These are phyloP conservation scores for Niebla homalea DNA, from an alignment of 495 filamentous ascomycete genomes.

Conservation along the genomic window DNA sequence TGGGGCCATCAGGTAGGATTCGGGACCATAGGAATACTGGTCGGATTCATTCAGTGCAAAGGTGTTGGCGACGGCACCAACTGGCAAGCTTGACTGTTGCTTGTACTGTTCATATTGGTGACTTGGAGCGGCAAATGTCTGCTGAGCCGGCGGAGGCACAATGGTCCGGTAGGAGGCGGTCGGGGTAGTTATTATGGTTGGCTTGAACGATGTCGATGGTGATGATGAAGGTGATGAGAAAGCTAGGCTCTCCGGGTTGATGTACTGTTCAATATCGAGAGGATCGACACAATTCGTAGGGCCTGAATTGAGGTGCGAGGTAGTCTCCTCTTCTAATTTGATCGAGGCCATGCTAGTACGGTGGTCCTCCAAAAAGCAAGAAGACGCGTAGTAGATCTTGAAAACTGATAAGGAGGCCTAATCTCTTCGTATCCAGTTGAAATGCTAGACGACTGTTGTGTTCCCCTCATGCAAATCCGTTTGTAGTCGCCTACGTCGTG, in stretches of 20 bases:
- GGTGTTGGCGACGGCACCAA: slow-evolving; percentile 59
- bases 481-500: too few species aligned
- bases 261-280: slow-evolving; percentile 11
- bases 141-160: slow-evolving; percentile 28
- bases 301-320: background rate
- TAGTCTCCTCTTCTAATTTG: background rate
- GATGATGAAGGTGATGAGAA: slow-evolving; percentile 37
- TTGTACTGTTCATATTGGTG: slow-evolving; percentile 86
- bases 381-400: background rate
- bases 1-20: slow-evolving; percentile 26
- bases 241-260: slow-evolving; percentile 11
- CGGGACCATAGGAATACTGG: slow-evolving; percentile 36
- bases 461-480: too few species aligned
- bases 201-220: slow-evolving; percentile 26
- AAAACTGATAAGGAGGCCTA: too few species aligned
- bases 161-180: slow-evolving; percentile 23
- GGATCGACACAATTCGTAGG: slow-evolving; percentile 5
- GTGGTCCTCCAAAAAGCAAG: background rate
- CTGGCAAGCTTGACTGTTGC: slow-evolving; percentile 80
- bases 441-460: too few species aligned
- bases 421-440: too few species aligned
- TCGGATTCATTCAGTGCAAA: slow-evolving; percentile 50
- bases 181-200: slow-evolving; percentile 20
- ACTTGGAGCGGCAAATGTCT: slow-evolving; percentile 62
- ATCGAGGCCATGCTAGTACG: background rate